Evolutionary conservation across 2,329 filamentous ascomycete species (phyloP), one percentile per base, ranked within the genome.

Genomic region (Penicillium crustosum): DNA sequence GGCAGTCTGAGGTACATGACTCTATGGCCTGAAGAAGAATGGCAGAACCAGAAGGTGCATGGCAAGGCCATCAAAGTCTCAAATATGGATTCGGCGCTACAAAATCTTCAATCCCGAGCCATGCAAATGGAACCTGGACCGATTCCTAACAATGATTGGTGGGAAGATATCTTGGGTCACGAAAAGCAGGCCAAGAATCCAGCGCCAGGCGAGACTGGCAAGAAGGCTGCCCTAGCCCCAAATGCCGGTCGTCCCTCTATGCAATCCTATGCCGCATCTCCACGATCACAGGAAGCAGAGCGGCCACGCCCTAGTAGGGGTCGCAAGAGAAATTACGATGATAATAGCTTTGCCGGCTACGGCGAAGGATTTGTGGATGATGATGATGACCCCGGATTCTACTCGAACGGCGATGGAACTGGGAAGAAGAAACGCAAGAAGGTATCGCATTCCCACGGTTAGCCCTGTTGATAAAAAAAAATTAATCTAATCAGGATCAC

Each of bases 271-370:
- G 69, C 66, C 38, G 66, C 70, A 21, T 65, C 63, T 49, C 63
- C 63, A 29, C 53, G 64, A 17, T 53, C 68, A 6, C 63, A 64
- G 51, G 78, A 78, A 50, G 50, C 65, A 25, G 75, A 76, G 21
- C 68, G 73, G 19, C 48, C 62, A 42, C 71, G 80, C 42, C 75
- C 79, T 13, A 78, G 75, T 60, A 78, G 79, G 23, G 74, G 77
- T 45, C 77, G 77, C 39, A 81, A 81, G 68, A 77, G 80, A 65
- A 73, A 79, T 64, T 82, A 82, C 62, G 78, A 79, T 62, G 79
- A 82, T 47, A 77, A 77, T 60, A 81, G 78, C 64, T 82, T 80
- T 66, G 78, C 78, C 53, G 79, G 79, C 2, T 81, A 82, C 60
- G 79, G 78, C 52, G 78, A 81, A 73, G 79, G 79, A 21, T 81